Evolutionary conservation across 2,329 filamentous ascomycete species (phyloP).

Genomic region (Cordyceps tenuipes): DNA sequence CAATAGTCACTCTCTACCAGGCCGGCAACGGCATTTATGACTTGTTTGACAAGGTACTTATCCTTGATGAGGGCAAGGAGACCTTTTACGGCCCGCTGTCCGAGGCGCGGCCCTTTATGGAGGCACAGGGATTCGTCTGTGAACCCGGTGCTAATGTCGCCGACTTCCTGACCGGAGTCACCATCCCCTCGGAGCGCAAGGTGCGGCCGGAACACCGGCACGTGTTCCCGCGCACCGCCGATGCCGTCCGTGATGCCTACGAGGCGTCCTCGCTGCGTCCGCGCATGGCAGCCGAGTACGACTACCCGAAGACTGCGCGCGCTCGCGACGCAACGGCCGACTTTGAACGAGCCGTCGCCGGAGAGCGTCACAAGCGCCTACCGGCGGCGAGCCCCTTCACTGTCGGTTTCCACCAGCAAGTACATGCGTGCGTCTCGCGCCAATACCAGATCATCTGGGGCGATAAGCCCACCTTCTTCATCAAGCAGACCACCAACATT

Average conservation of each 20-base stretch:
- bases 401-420: slow-evolving; percentile 44
- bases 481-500: slow-evolving; percentile 52
- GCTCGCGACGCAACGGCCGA: slow-evolving; percentile 41
- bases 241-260: slow-evolving; percentile 40
- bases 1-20: slow-evolving; percentile 60
- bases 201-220: slow-evolving; percentile 38
- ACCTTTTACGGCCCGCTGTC: slow-evolving; percentile 55
- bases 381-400: slow-evolving; percentile 48
- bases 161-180: slow-evolving; percentile 59
- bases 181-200: slow-evolving; percentile 58
- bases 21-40: slow-evolving; percentile 63
- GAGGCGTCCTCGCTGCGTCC: slow-evolving; percentile 41
- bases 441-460: slow-evolving; percentile 60
- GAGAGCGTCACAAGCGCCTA: slow-evolving; percentile 48
- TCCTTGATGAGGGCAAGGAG: slow-evolving; percentile 58
- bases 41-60: slow-evolving; percentile 61
- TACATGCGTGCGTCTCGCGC: slow-evolving; percentile 46
- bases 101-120: slow-evolving; percentile 56
- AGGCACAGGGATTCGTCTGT: slow-evolving; percentile 55
- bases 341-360: slow-evolving; percentile 44
- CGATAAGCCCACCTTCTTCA: slow-evolving; percentile 54
- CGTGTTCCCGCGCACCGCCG: slow-evolving; percentile 37
- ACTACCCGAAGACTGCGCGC: slow-evolving; percentile 42
- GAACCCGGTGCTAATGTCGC: slow-evolving; percentile 53
- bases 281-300: slow-evolving; percentile 46